Percentiles rank a stretch among this genome's conserved stretches.
These are phyloP conservation scores for Russula earlei DNA, from an alignment of 768 basidiomycete genomes.

Conservation along the genomic window DNA sequence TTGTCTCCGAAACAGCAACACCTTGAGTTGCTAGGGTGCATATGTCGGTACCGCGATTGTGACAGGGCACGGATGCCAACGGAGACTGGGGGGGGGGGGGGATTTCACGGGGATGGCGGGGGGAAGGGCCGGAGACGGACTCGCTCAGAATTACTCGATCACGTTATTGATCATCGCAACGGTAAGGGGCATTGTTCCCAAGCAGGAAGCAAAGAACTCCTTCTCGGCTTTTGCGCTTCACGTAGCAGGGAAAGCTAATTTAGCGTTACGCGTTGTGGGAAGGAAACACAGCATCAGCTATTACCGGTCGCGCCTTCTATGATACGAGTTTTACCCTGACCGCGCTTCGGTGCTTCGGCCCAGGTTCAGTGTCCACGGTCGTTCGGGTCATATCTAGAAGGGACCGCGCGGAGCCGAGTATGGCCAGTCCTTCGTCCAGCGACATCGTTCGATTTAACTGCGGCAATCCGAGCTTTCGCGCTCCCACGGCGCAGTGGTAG, in stretches of 20 bases:
- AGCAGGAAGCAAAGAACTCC: not conserved
- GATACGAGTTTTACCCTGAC: not conserved
- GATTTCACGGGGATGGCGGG: not conserved
- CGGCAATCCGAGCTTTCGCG: not conserved
- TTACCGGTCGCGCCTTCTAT: not conserved
- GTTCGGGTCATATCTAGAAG: no score
- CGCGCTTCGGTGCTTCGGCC: no score
- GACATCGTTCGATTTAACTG: not conserved
- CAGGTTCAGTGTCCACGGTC: constrained; percentile 1
- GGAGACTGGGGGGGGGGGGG: no score
- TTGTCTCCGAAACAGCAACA: not conserved
- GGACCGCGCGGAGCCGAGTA: no score
- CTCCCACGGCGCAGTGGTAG: not conserved
- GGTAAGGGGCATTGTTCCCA: not conserved
- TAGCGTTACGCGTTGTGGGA: not conserved
- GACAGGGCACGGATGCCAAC: not conserved
- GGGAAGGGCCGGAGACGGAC: not conserved
- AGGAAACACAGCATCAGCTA: not conserved
- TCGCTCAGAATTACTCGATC: not conserved
- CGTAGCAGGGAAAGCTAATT: not conserved
- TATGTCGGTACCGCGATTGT: not conserved
- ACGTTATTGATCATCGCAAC: not conserved
- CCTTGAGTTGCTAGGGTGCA: not conserved
- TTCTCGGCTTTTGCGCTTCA: not conserved
- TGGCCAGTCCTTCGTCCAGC: not conserved